Evolutionary conservation across 306 rosid species (phyloP).

Genomic region (Cucumis cinereus): DNA sequence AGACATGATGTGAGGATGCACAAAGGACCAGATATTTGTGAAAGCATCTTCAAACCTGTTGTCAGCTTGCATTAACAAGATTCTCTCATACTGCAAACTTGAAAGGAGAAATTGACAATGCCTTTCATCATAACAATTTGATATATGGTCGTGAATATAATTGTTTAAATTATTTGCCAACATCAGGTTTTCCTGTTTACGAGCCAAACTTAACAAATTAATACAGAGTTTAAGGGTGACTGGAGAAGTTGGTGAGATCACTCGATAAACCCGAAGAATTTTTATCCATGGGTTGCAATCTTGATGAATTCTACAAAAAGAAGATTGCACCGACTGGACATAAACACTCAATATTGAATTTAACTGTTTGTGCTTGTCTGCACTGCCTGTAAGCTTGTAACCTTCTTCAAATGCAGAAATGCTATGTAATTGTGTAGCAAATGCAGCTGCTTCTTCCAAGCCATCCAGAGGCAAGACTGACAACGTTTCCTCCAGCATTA

Average conservation of each 20-base stretch:
- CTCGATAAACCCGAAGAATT: constrained; percentile 71
- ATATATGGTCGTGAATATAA: constrained; percentile 39
- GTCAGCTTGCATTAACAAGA: constrained; percentile 66
- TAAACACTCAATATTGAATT: constrained; percentile 45
- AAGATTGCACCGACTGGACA: constrained; percentile 41
- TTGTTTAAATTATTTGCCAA: constrained; percentile 60
- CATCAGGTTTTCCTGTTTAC: constrained; percentile 53
- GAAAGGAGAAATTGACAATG: constrained; percentile 34
- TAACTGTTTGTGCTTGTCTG: constrained; percentile 31
- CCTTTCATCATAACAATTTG: constrained; percentile 40
- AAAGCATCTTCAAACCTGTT: constrained; percentile 80
- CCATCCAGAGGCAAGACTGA: constrained; percentile 82
- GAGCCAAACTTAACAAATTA: constrained; percentile 67
- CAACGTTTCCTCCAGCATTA: constrained; percentile 72
- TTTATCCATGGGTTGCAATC: constrained; percentile 86
- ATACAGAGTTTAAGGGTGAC: constrained; percentile 51
- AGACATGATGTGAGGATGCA: constrained; percentile 50
- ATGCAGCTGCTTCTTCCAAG: constrained; percentile 70
- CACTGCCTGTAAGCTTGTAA: constrained; percentile 42
- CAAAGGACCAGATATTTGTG: constrained; percentile 69
- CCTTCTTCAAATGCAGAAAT: constrained; percentile 65
- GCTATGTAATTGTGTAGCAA: constrained; percentile 73
- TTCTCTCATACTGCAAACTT: constrained; percentile 69
- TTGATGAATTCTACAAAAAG: constrained; percentile 52
- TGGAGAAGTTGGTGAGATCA: constrained; percentile 50